Base-by-base conservation (phyloP, 306 rosid genomes). In the Gillenia trifoliata region DNA sequence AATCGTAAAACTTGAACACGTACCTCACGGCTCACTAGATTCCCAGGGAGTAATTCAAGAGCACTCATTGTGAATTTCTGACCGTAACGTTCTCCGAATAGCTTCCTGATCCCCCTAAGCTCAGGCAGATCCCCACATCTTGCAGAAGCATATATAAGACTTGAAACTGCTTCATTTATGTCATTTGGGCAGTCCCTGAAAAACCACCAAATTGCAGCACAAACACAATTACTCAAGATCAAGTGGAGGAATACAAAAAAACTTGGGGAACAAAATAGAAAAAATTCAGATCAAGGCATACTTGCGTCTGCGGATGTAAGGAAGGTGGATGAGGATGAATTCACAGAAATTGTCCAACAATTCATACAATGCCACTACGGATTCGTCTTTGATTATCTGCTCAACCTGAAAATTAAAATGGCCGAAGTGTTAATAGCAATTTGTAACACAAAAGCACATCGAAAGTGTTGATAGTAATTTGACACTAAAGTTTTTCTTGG, bases 51-150 rank as follows among this genome's bases (percentile, higher is more conserved):
- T 26, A 88, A 77, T 57, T 94, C 90, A 54, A 91, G 81, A 13
- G 98, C 96, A 15, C 75, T 22, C 74, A 66, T 60, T 74, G 80
- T 89, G 71, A 87, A 87, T 57, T 69, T 80, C 57, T 73, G 81
- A 11, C 98, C 97, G 47, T 94, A 88, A 6, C 96, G 92, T 52
- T 90, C 72, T 54, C 80, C 83, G 17, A 94, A 94, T 59, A 94
- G 87, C 76, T 88, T 86, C 73, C 94, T 84, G 45, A 94, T 85
- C n/a, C n/a, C 72, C 79, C 52, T 71, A 17, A 94, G 96, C 82
- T 94, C 98, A 25, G 93, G 97, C 20, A 94, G 82, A 64, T 94
- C 90, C 16, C 97, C 98, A 71, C 89, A 88, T 83, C 98, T 83
- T 4, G 97, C 94, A 34, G 98, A 91, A 29, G 98, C 96, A 86